Evolutionary conservation across 2,329 filamentous ascomycete species (phyloP), one percentile per base, ranked within the genome.

Genomic region (Rutstroemia sp.): DNA sequence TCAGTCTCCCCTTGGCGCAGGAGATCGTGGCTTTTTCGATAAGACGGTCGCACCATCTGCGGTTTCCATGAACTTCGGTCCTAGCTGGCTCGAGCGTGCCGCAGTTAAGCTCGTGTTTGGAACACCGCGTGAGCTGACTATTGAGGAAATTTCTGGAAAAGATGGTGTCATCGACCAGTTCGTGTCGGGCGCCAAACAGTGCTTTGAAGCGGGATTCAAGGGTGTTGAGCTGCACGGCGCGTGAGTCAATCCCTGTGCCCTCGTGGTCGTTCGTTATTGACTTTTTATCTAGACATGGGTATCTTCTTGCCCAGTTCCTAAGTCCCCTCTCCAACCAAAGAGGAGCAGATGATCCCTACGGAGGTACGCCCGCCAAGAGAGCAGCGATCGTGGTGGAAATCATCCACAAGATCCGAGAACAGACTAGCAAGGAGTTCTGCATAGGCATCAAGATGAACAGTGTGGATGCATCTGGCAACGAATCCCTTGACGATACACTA

Each of bases 321-420:
- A 84, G 82, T 0, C 86, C 87, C 0, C 76, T 78, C 0, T 76
- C 77, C 16, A 94, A 92, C 72, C 73, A 79, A 56, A 79, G 89
- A 21, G 25, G 25, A 8, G 25, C 25, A 87, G 75, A 0, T 23
- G 85, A 88, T 64, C 66, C 76, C 57, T 88, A 87, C 63, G 85
- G 85, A n/a, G 84, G 85, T 3, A 80, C 75, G 51, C 84, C 86
- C 59, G 82, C 85, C 71, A 91, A 91, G 71, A 81, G 88, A 48
- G 80, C 76, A 0, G 80, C 87, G 0, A 70, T 94, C 17, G 76
- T 81, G 0, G 70, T 89, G 3, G 87, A 92, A 67, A 70, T 88
- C 3, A 79, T 85, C 9, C 78, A 86, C n/a, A 72, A 79, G 5
- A 77, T 82, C 1, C 78, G 89, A 17, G 49, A 51, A 16, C 44